phyloP scores from a whole-genome alignment of 2,329 filamentous ascomycete species.

The Metarhizium sp. region DNA sequence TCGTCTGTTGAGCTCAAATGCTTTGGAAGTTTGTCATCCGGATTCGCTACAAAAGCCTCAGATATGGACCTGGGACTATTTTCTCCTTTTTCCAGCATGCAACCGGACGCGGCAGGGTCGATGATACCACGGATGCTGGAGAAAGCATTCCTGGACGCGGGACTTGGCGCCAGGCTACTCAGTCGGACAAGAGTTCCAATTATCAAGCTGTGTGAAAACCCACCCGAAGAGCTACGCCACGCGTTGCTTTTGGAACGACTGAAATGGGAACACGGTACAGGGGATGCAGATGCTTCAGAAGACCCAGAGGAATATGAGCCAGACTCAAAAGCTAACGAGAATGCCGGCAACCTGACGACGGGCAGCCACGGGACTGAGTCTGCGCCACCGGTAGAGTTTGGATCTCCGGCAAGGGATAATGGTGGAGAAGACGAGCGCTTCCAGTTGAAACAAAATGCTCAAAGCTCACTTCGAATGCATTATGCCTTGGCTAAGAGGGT shows the following conservation, averaged over 20 bases:
- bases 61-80: conserved; percentile 84
- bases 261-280: conserved; percentile 58
- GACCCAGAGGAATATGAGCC: conserved; percentile 17
- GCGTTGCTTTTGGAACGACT: conserved; percentile 55
- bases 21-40: conserved; percentile 75
- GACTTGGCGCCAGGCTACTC: conserved; percentile 67
- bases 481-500: conserved; percentile 39
- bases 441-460: conserved; percentile 31
- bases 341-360: background rate
- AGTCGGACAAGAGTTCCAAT: conserved; percentile 77
- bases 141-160: conserved; percentile 60
- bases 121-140: conserved; percentile 67
- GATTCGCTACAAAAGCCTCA: conserved; percentile 79
- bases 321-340: conserved; percentile 10
- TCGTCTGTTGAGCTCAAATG: conserved; percentile 59
- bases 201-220: conserved; percentile 73
- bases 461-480: conserved; percentile 35
- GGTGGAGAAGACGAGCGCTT: conserved; percentile 13
- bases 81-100: conserved; percentile 48
- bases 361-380: conserved; percentile 3
- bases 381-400: conserved; percentile 10
- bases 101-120: conserved; percentile 44
- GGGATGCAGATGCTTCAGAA: conserved; percentile 24
- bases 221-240: conserved; percentile 48
- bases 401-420: conserved; percentile 9